These are phyloP conservation scores for Scleroderma citrinum DNA, from an alignment of 768 basidiomycete species.

Conservation along the genomic window DNA sequence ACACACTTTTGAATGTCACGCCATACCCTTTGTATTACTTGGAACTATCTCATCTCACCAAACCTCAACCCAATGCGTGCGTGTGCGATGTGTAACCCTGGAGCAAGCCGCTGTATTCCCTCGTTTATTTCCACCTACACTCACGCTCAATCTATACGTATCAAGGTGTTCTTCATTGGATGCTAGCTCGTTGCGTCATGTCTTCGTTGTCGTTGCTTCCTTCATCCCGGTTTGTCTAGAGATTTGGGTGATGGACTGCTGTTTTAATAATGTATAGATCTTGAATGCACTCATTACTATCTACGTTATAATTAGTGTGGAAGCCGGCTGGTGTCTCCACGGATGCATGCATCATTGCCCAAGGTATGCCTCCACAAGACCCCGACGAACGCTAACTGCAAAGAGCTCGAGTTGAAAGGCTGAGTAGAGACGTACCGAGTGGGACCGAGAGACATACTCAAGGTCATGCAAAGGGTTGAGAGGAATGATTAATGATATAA, in stretches of 20 bases:
- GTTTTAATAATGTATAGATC: neutral
- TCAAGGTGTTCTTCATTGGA: neutral
- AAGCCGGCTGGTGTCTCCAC: too few relatives aligned
- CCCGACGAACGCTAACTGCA: too few relatives aligned
- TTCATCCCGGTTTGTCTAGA: neutral
- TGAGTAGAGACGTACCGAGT: too few relatives aligned
- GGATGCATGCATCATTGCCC: too few relatives aligned
- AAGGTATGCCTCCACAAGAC: too few relatives aligned
- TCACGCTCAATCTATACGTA: neutral
- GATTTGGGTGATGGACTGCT: neutral
- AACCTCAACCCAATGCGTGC: neutral
- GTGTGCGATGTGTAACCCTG: neutral
- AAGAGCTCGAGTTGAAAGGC: too few relatives aligned
- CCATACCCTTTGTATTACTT: neutral
- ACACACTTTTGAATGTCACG: neutral
- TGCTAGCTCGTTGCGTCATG: neutral
- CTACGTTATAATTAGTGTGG: neutral
- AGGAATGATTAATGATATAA: slow-evolving; percentile 5
- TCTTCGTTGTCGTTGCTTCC: neutral
- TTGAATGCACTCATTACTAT: neutral
- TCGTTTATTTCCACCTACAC: neutral
- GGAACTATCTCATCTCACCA: neutral
- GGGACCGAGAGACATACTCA: too few relatives aligned
- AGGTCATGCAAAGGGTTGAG: neutral
- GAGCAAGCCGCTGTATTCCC: neutral